Evolutionary conservation across 2,329 filamentous ascomycete genomes (phyloP), one percentile per base, ranked within the genome.

Genomic region (Penicillium sp.): DNA sequence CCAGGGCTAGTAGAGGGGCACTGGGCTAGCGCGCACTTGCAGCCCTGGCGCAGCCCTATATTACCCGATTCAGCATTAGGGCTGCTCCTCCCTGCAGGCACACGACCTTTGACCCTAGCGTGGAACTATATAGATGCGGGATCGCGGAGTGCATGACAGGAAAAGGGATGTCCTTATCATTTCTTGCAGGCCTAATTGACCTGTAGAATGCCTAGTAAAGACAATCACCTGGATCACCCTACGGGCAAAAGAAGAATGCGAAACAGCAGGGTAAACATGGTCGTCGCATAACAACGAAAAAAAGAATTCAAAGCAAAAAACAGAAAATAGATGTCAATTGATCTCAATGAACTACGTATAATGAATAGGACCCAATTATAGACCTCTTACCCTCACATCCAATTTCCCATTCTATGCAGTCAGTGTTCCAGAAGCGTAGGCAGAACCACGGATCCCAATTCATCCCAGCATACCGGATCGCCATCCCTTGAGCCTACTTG

Each of bases 61-160:
- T 58, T 29, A 55, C 58, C 55, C 49, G 46, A 58, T 58, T 18
- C 39, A 46, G 58, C 18, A n/a, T 54, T 61, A 61, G 58, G 58
- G 58, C 55, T 59, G 55, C 42, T 43, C 27, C 37, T 47, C 52
- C 46, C 47, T 46, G 38, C 46, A 55, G 45, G 47, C 53, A 57
- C 56, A 57, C 54, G 50, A 55, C 49, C 9, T 31, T 27, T 18
- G 38, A 51, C 35, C 42, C 38, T 24, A 18, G 27, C 24, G 38
- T 41, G 35, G 42, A 55, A 55, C 44, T 55, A 55, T 54, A 44
- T 47, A 55, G 42, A 39, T 20, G 20, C 9, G 18, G 15, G 8
- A 27, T 18, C 25, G 25, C 28, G 33, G 15, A 23, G 32, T 35
- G 3, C 7, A 35, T 37, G 33, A 23, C 33, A 37, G 33, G 33